Percentiles rank a stretch among this genome's conserved stretches.
Evolutionary conservation across 164 flowering plant species (phyloP).

Genomic region (Piper longum): DNA sequence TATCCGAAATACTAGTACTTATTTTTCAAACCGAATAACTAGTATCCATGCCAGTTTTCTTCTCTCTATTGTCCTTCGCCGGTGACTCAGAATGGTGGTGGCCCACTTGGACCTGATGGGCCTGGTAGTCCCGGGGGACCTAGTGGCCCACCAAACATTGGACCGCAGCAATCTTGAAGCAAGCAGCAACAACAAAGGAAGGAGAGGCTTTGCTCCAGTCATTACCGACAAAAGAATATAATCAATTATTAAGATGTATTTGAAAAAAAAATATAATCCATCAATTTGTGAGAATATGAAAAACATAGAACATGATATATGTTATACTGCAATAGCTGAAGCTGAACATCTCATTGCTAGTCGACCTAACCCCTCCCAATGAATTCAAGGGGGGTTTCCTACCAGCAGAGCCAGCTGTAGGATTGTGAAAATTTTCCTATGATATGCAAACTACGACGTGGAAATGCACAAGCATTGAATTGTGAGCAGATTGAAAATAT

Average conservation of each 20-base stretch:
- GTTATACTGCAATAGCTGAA: no score
- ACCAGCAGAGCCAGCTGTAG: background rate
- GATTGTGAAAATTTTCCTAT: background rate
- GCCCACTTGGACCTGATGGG: slow-evolving; percentile 1
- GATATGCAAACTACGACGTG: no score
- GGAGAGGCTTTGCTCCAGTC: slow-evolving; percentile 4
- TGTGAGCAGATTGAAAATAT: background rate
- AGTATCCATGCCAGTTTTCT: no score
- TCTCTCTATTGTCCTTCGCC: background rate
- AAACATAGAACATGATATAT: no score
- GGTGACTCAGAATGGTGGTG: background rate
- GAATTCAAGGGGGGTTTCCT: background rate
- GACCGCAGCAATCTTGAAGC: slow-evolving; percentile 9
- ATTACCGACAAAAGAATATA: background rate
- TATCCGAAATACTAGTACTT: no score
- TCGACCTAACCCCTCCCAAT: background rate
- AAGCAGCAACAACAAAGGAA: slow-evolving; percentile 11
- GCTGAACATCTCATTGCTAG: background rate
- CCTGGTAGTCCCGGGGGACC: slow-evolving; percentile 1
- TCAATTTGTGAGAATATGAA: background rate
- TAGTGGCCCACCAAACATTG: slow-evolving; percentile 3
- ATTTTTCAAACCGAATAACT: no score
- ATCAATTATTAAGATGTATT: background rate
- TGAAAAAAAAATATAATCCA: background rate
- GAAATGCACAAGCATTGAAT: background rate